Base-by-base conservation (phyloP, 169 alveolate species). In the Plasmodium inui region DNA sequence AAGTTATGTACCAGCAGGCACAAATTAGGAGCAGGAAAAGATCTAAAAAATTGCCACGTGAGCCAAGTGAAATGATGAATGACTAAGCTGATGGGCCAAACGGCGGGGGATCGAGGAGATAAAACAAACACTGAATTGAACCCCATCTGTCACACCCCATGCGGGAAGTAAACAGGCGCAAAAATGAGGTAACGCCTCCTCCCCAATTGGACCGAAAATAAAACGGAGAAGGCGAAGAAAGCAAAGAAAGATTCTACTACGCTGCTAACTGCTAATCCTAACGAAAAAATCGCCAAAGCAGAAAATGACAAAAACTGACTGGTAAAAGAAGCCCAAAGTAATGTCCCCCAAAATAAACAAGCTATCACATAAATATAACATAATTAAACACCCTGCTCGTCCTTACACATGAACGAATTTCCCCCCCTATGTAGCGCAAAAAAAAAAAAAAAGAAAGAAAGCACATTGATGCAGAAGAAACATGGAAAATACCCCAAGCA, bases 401-500 rank as follows among this genome's bases (percentile, higher is more conserved):
- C 37, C 37, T 26, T 26, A 67, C 37, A 67, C 37, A 67, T 67
- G 76, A 67, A 22, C 39, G 37, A 67, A 67, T 19, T 74, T 32
- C 9, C 10, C 26, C 82, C 55, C 46, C 55, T 2, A 17, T 32
- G 30, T 37, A 32, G 28, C 55, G 34, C 82, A 7, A 8, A 74
- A 34, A 74, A 74, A 28, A 30, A 10, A 72, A 72, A 32, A 72
- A 53, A 17, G 57, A 14, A 53, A n/a, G 57, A 34, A 46, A 19
- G 26, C 26, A 80, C 37, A 67, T 26, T 67, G 30, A 67, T 19
- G 34, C 32, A 53, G 44, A 44, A 83, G 32, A 17, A 70, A 86
- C 50, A 85, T 85, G 93, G 37, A 32, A 34, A 82, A 57, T 53
- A 2, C 6, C 46, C 39, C 19, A 82, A 55, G 14, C 83, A 53